Evolutionary conservation across 1,139 yeast species (phyloP).

Genomic region (Kluyveromyces sp.): DNA sequence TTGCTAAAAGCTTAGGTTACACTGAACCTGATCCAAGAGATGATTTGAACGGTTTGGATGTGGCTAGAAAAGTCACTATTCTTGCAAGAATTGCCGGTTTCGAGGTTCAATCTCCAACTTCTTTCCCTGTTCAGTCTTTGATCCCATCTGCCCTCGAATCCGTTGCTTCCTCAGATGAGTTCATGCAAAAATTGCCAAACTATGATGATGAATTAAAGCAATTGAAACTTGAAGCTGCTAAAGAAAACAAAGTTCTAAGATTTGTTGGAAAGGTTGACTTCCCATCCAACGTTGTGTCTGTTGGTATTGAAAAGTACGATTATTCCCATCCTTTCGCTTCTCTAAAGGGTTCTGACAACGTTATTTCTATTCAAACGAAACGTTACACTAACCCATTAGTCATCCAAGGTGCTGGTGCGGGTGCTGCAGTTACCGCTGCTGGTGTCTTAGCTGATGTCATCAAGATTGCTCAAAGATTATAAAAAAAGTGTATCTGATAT

Average conservation of each 20-base stretch:
- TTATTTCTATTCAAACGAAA: constrained; percentile 80
- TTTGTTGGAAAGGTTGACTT: constrained; percentile 89
- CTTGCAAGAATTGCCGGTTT: constrained; percentile 89
- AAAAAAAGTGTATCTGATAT: neutral
- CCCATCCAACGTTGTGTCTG: constrained; percentile 58
- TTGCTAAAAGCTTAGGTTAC: constrained; percentile 87
- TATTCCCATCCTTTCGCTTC: constrained; percentile 93
- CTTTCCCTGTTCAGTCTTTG: constrained; percentile 92
- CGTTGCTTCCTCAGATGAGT: constrained; percentile 66
- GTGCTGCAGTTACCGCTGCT: constrained; percentile 97
- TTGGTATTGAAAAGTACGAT: constrained; percentile 80
- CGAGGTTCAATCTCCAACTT: constrained; percentile 77
- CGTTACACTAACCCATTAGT: constrained; percentile 91
- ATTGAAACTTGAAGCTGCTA: constrained; percentile 72
- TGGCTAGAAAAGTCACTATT: constrained; percentile 95
- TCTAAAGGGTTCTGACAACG: constrained; percentile 92
- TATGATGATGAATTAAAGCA: constrained; percentile 74
- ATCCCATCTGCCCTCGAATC: constrained; percentile 83
- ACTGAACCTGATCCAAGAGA: constrained; percentile 99
- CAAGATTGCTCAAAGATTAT: constrained; percentile 79
- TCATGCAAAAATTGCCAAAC: constrained; percentile 69
- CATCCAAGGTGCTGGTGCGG: constrained; percentile 99
- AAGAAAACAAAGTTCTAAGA: constrained; percentile 79
- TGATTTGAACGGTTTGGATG: constrained; percentile 94
- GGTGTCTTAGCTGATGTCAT: constrained; percentile 93